A percentile compares a stretch with the other conserved stretches of the same genome.
phyloP scores from a whole-genome alignment of 768 basidiomycete species.

The Lentinula sp. region DNA sequence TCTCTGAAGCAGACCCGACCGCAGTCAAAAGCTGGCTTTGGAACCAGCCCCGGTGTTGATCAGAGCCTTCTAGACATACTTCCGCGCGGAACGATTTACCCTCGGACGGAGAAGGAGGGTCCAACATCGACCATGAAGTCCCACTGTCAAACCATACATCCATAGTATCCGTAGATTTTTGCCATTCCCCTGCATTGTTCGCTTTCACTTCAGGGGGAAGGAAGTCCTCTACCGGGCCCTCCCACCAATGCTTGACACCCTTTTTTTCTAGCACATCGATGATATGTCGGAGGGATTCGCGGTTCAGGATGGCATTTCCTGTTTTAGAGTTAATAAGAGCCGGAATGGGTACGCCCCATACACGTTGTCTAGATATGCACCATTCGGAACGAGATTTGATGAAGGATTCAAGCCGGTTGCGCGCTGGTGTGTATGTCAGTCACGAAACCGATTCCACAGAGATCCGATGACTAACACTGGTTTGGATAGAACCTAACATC shows the following conservation, averaged over 20 bases:
- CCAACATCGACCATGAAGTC: conserved; percentile 83
- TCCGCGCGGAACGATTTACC: conserved; percentile 54
- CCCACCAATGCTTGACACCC: conserved; percentile 89
- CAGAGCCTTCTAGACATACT: conserved; percentile 90
- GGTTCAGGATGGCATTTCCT: conserved; percentile 58
- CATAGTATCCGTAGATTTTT: conserved; percentile 90
- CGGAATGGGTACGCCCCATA: conserved; percentile 97
- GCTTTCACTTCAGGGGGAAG: conserved; percentile 58
- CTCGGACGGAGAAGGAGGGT: conserved; percentile 18
- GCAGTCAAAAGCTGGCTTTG: conserved; percentile 90
- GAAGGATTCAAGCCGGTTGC: conserved; percentile 84
- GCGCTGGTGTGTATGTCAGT: conserved; percentile 41
- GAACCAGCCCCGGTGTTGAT: conserved; percentile 99
- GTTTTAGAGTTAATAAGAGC: conserved; percentile 65
- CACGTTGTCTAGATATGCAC: conserved; percentile 97
- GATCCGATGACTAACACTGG: conserved; percentile 41
- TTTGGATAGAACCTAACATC: conserved; percentile 73
- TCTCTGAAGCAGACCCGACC: conserved; percentile 40
- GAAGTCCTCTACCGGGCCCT: conserved; percentile 78
- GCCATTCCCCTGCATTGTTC: conserved; percentile 35
- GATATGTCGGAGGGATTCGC: conserved; percentile 66
- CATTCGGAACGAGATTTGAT: conserved; percentile 89
- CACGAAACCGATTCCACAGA: background rate
- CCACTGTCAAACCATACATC: conserved; percentile 99
- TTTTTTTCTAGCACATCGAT: conserved; percentile 64